Conservation (phyloP, 257 asterid genomes). For the Solanum pimpinellifolium region DNA sequence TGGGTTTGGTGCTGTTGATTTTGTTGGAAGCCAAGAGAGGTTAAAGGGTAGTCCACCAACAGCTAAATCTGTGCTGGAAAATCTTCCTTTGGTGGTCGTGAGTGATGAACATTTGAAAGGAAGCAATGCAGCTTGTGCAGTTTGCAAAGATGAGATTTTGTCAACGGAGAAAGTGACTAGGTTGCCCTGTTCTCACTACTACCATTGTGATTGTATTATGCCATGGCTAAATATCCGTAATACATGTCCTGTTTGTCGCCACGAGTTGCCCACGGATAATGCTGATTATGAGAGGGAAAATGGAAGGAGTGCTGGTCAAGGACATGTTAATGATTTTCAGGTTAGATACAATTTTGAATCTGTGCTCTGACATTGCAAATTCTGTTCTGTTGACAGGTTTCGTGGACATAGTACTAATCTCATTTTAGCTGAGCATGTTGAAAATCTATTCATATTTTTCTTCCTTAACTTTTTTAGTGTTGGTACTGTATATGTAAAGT, state of each 20-base stretch:
- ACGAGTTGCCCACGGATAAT: conserved; percentile 49
- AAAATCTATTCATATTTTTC: not conserved
- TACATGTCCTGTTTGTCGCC: conserved; percentile 55
- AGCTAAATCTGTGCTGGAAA: conserved; percentile 56
- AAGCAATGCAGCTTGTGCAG: conserved; percentile 52
- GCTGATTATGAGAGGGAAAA: conserved; percentile 58
- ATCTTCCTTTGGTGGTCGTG: conserved; percentile 41
- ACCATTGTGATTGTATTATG: conserved; percentile 62
- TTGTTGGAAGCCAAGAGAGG: conserved; percentile 42
- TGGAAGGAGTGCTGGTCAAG: conserved; percentile 17
- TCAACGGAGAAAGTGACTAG: conserved; percentile 41
- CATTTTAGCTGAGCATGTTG: not conserved
- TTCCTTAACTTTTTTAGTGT: not conserved
- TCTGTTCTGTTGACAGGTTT: not conserved
- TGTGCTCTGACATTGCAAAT: conserved; percentile 24
- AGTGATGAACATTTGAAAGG: conserved; percentile 19
- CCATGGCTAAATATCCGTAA: conserved; percentile 78
- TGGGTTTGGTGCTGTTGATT: conserved; percentile 44
- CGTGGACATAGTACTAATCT: not conserved
- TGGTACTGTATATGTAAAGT: not conserved
- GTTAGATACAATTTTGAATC: conserved; percentile 39
- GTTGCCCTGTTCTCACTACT: conserved; percentile 73
- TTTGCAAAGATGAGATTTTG: conserved; percentile 69
- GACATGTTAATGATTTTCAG: conserved; percentile 26
- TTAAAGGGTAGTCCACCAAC: conserved; percentile 87